Conservation (phyloP, 2,329 filamentous ascomycete species). For the Diaporthe eres region DNA sequence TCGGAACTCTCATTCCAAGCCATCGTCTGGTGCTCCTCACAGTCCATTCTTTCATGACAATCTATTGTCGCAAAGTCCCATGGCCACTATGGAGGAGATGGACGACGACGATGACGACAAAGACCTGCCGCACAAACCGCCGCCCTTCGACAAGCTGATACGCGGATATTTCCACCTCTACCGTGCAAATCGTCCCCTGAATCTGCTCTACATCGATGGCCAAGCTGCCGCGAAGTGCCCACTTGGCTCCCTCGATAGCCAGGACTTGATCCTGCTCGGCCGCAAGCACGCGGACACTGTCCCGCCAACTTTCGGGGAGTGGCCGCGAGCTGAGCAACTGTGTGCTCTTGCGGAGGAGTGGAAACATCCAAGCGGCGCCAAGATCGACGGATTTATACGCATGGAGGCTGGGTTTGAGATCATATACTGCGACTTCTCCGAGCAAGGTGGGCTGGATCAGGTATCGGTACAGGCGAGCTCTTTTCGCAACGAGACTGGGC, state of each 20-base stretch:
- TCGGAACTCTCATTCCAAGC: not conserved
- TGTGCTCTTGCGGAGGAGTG: slow-evolving; percentile 66
- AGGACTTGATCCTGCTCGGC: slow-evolving; percentile 69
- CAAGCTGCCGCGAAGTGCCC: slow-evolving; percentile 75
- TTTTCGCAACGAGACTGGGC: slow-evolving; percentile 43
- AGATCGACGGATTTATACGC: slow-evolving; percentile 73
- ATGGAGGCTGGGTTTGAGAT: slow-evolving; percentile 81
- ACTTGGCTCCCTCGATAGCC: slow-evolving; percentile 77
- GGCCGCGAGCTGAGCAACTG: slow-evolving; percentile 64
- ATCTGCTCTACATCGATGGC: slow-evolving; percentile 78
- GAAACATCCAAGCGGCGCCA: slow-evolving; percentile 55
- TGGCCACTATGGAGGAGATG: not conserved
- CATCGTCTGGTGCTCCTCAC: not conserved
- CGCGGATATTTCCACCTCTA: slow-evolving; percentile 78
- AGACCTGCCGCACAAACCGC: slow-evolving; percentile 1
- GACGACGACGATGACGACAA: slow-evolving; percentile 34
- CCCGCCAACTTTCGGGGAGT: slow-evolving; percentile 54
- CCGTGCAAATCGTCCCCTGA: slow-evolving; percentile 67
- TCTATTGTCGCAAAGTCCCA: not conserved
- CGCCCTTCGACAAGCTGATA: not conserved
- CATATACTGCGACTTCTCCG: slow-evolving; percentile 74
- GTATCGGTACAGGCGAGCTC: slow-evolving; percentile 49
- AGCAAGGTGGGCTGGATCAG: slow-evolving; percentile 53
- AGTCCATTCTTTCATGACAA: no score
- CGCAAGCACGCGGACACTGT: not conserved